These are phyloP conservation scores for Rhamnella rubrinervis DNA, from an alignment of 331 rosid genomes.

Conservation along the genomic window DNA sequence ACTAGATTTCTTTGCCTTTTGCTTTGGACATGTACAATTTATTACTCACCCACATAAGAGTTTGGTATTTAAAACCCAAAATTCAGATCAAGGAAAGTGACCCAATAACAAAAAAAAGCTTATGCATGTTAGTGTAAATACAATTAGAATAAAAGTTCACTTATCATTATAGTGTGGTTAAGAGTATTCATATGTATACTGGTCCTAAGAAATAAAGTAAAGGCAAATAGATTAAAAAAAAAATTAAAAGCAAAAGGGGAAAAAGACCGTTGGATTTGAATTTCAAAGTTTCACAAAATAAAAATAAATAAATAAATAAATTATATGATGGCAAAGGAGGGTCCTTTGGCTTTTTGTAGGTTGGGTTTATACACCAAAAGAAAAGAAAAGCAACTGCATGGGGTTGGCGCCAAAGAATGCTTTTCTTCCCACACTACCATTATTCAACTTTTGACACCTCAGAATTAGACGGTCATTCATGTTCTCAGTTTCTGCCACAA, in stretches of 20 bases:
- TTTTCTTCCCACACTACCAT: constrained; percentile 15
- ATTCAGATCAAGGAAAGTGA: too few species aligned
- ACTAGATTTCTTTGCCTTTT: too few species aligned
- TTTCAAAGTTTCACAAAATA: constrained; percentile 36
- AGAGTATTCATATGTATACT: not conserved
- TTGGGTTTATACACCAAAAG: constrained; percentile 15
- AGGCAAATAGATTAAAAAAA: not conserved
- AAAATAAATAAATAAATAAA: not conserved
- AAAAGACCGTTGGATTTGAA: constrained; percentile 65
- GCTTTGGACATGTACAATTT: too few species aligned
- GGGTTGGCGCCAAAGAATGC: constrained; percentile 38
- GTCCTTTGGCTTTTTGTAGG: constrained; percentile 16
- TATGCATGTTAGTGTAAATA: too few species aligned
- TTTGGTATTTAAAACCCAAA: too few species aligned
- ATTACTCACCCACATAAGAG: too few species aligned
- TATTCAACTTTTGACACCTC: not conserved
- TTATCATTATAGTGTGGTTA: too few species aligned
- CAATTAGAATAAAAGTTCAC: too few species aligned
- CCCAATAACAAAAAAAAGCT: too few species aligned
- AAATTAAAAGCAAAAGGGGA: constrained; percentile 21
- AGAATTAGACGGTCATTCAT: not conserved
- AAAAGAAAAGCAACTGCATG: constrained; percentile 12
- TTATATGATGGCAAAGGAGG: constrained; percentile 20
- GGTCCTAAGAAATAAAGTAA: not conserved
- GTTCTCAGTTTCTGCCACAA: not conserved